A percentile compares a stretch with the other conserved stretches of the same genome.
phyloP scores from a whole-genome alignment of 2,329 filamentous ascomycete genomes.

The Trichoderma breve region DNA sequence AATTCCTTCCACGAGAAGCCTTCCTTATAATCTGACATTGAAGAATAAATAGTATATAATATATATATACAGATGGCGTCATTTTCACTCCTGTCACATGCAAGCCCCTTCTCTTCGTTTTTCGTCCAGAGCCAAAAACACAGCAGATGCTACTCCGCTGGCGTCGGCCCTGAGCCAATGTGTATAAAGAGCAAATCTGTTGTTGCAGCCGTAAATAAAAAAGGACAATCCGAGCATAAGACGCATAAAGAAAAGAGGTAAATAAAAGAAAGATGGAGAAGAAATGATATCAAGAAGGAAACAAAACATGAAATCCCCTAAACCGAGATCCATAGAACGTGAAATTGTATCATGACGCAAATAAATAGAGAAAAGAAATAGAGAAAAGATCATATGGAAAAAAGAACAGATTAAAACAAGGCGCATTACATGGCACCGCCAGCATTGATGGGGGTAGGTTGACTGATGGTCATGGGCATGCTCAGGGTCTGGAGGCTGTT shows the following conservation, averaged over 20 bases:
- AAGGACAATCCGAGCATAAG: conserved; percentile 15
- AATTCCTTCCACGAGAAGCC: neutral
- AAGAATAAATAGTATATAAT: conserved; percentile 16
- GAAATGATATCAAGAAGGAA: conserved; percentile 12
- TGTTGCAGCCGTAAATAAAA: conserved; percentile 27
- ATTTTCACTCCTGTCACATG: conserved; percentile 16
- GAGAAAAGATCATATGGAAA: conserved; percentile 10
- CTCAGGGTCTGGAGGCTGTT: conserved; percentile 61
- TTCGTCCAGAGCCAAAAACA: neutral
- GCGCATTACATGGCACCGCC: conserved; percentile 44
- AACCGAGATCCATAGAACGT: conserved; percentile 25
- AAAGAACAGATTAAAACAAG: neutral
- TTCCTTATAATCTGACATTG: conserved; percentile 3
- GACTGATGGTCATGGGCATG: conserved; percentile 64
- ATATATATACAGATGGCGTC: conserved; percentile 20
- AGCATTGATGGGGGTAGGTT: conserved; percentile 47
- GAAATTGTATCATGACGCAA: conserved; percentile 20
- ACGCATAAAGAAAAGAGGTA: conserved; percentile 5
- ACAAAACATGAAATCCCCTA: conserved; percentile 25
- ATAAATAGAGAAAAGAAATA: conserved; percentile 25
- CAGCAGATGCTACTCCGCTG: neutral
- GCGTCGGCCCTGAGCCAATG: conserved; percentile 22
- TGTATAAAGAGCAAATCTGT: conserved; percentile 27
- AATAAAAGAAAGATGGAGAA: neutral
- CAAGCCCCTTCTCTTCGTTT: conserved; percentile 15